Percentiles rank a stretch among this genome's conserved stretches.
Evolutionary conservation across 352 stramenopile genomes (phyloP).

Genomic region (Globisporangium paroecandrum): DNA sequence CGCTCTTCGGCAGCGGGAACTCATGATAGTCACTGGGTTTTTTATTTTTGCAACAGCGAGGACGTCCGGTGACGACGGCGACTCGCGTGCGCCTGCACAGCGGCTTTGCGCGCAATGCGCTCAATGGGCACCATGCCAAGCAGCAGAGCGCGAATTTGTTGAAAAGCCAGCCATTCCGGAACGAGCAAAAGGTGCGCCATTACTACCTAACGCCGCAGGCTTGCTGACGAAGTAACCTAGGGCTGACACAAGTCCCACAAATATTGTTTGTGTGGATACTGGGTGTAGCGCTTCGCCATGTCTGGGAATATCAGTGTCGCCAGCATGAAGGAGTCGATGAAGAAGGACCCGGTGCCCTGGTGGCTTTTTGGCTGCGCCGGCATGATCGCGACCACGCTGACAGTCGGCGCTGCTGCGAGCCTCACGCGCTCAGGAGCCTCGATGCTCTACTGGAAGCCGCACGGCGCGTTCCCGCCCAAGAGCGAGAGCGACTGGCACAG

Average conservation of each 20-base stretch:
- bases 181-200: conserved; percentile 4
- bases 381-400: conserved; percentile 93
- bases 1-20: too few species aligned
- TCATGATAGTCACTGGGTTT: too few species aligned
- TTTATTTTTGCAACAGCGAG: conserved; percentile 3
- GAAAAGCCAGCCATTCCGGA: conserved; percentile 8
- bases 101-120: conserved; percentile 2
- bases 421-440: conserved; percentile 94
- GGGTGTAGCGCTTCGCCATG: conserved; percentile 14
- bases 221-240: not conserved
- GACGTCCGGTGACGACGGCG: not conserved
- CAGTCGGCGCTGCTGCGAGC: conserved; percentile 92
- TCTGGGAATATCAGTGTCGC: conserved; percentile 9
- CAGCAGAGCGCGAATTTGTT: not conserved
- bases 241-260: not conserved
- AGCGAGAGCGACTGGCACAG: conserved; percentile 87
- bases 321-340: conserved; percentile 30
- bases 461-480: conserved; percentile 77
- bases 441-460: conserved; percentile 94
- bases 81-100: not conserved
- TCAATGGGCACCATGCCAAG: not conserved
- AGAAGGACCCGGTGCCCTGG: conserved; percentile 62
- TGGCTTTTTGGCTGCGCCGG: conserved; percentile 92
- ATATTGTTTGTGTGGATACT: not conserved
- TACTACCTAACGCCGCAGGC: not conserved